Evolutionary conservation across 1,284 basidiomycete species (phyloP).

Genomic region (Pulveroboletus sp.): DNA sequence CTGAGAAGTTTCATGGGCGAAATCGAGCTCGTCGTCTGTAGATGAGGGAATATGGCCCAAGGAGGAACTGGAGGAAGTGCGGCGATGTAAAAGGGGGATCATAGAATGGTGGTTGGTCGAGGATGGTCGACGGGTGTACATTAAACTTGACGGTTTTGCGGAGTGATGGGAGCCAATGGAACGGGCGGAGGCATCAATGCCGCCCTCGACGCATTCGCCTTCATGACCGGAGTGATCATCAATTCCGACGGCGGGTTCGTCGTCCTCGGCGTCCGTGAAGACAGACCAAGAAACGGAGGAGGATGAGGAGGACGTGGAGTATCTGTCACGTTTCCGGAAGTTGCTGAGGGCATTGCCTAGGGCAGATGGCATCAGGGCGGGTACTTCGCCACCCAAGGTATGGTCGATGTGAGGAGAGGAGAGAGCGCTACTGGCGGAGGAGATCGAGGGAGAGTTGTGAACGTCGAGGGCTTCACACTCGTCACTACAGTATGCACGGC

Average conservation of each 20-base stretch:
- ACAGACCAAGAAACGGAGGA: slow-evolving; percentile 62
- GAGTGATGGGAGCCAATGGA: slow-evolving; percentile 35
- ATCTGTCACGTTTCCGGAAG: slow-evolving; percentile 43
- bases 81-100: slow-evolving; percentile 53
- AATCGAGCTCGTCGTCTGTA: slow-evolving; percentile 42
- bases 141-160: slow-evolving; percentile 39
- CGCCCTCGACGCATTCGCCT: slow-evolving; percentile 24
- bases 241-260: slow-evolving; percentile 38
- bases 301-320: slow-evolving; percentile 54
- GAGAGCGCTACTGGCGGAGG: slow-evolving; percentile 62
- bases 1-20: slow-evolving; percentile 32
- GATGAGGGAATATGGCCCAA: slow-evolving; percentile 38
- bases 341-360: slow-evolving; percentile 48
- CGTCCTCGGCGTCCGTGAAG: slow-evolving; percentile 56
- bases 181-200: slow-evolving; percentile 32
- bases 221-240: slow-evolving; percentile 41
- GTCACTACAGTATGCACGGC: slow-evolving; percentile 71
- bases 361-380: slow-evolving; percentile 54
- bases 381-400: slow-evolving; percentile 51
- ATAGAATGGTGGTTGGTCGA: slow-evolving; percentile 64
- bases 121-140: slow-evolving; percentile 67
- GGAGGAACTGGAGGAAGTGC: slow-evolving; percentile 43
- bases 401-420: slow-evolving; percentile 62
- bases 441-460: slow-evolving; percentile 57
- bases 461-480: slow-evolving; percentile 63